phyloP scores from a whole-genome alignment of 768 basidiomycete species.

The Artomyces pyxidatus region DNA sequence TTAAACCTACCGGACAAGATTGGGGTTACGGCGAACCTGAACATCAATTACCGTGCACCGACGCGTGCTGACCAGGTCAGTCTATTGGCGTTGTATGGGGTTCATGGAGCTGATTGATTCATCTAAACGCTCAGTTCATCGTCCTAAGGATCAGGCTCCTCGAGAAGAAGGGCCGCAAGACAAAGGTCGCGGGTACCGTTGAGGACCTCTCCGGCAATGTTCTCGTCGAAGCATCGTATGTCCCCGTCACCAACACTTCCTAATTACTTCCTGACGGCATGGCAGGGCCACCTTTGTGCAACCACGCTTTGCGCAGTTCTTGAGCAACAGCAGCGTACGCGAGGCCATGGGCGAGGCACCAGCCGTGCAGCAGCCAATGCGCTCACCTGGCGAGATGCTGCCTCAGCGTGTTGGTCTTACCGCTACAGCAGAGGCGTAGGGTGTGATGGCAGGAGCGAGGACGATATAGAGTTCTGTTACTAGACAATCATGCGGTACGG shows the following conservation, averaged over 20 bases:
- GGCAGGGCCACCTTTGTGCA: conserved; percentile 77
- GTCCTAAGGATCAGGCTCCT: conserved; percentile 64
- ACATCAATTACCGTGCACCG: conserved; percentile 77
- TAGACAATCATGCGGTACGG: too few relatives aligned
- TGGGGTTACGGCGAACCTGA: conserved; percentile 85
- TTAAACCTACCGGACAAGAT: conserved; percentile 81
- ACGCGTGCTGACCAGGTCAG: conserved; percentile 81
- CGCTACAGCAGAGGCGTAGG: background rate
- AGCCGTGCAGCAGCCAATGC: conserved; percentile 10
- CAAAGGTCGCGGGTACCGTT: conserved; percentile 56
- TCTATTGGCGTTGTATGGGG: background rate
- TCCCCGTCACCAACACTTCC: conserved; percentile 13
- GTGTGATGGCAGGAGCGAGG: conserved; percentile 1
- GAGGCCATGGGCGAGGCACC: conserved; percentile 58
- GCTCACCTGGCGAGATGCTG: conserved; percentile 1
- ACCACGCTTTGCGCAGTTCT: conserved; percentile 76
- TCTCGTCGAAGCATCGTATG: conserved; percentile 77
- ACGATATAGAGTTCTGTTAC: too few relatives aligned
- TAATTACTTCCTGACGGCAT: background rate
- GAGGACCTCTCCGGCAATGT: conserved; percentile 77
- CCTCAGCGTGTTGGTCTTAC: conserved; percentile 1
- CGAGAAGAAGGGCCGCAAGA: conserved; percentile 73
- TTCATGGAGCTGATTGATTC: background rate
- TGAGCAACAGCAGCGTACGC: conserved; percentile 51
- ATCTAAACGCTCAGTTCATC: conserved; percentile 52